Evolutionary conservation across 2,329 filamentous ascomycete genomes (phyloP), one percentile per base, ranked within the genome.

Genomic region (Chalaropsis ovoidea): DNA sequence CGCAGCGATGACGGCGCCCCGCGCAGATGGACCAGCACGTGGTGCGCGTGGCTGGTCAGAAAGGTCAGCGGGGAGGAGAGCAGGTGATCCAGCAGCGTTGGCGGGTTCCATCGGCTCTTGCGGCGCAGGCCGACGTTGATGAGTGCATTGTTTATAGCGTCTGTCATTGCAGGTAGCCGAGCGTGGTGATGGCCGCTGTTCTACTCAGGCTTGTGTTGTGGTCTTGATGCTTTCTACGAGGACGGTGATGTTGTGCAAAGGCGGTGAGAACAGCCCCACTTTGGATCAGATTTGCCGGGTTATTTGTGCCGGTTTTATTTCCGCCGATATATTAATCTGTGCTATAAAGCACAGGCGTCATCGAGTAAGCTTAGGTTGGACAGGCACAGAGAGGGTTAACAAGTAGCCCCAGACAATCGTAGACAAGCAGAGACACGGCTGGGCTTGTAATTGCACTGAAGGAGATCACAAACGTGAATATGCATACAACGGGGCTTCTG

Each of bases 41-140:
- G 77, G 76, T 92, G 89, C 67, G 89, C 72, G 49, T 81, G 77
- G 67, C 82, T 79, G 68, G 87, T 78, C 65, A 89, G 70, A 56
- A 82, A 81, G 68, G 84, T 82, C 8, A 93, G 76, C 4, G 90
- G 89, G 8, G 88, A 89, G 60, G 80, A 76, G 67, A 92, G 76
- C 45, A 91, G 72, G 69, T 83, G 81, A 73, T 88, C 85, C 62
- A 87, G 76, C 39, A 84, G 71, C 56, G 79, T 83, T 49, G 76
- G 77, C 10, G 74, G 76, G 65, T 81, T 77, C 80, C 80, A 83
- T 65, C 73, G 67, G 68, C 74, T 75, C 61, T 73, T 71, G 67
- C 81, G 80, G 67, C 79, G 78, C 54, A 83, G 76, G 73, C 78
- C 77, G 67, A 82, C 71, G 63, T 70, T 72, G 41, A 71, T 70